Percentiles rank a stretch among this genome's conserved stretches.
phyloP scores from a whole-genome alignment of 2,329 filamentous ascomycete species.

The Teratosphaeriaceae sp. region DNA sequence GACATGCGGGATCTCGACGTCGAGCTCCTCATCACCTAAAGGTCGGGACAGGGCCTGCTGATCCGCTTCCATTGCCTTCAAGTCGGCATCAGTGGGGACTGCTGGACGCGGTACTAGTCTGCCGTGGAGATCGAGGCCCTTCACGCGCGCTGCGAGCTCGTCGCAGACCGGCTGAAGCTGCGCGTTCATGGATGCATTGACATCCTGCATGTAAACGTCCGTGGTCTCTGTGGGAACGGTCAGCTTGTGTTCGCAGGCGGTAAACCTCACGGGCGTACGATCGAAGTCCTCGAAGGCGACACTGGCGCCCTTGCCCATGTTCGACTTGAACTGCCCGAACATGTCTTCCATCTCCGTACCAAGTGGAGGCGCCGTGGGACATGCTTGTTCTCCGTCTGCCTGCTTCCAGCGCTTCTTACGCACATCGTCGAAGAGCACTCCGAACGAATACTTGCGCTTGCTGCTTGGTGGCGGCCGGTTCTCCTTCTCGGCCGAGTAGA shows the following conservation, averaged over 20 bases:
- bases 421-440: constrained; percentile 11
- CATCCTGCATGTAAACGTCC: constrained; percentile 10
- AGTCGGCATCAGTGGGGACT: constrained; percentile 13
- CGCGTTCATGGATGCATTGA: constrained; percentile 2
- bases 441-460: constrained; percentile 10
- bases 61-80: constrained; percentile 12
- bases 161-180: constrained; percentile 9
- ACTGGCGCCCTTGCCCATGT: constrained; percentile 1
- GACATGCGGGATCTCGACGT: constrained; percentile 6
- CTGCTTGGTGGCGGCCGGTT: constrained; percentile 7
- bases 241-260: too few species aligned
- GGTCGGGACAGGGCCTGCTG: constrained; percentile 11
- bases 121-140: constrained; percentile 15
- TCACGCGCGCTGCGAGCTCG: constrained; percentile 14
- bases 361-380: neutral
- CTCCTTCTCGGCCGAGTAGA: constrained; percentile 8
- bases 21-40: constrained; percentile 16
- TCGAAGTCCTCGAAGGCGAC: constrained; percentile 7
- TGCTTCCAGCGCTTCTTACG: constrained; percentile 5
- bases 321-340: neutral
- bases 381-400: neutral
- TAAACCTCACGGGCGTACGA: neutral
- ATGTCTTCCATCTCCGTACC: neutral
- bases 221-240: constrained; percentile 9
- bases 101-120: constrained; percentile 9